These are phyloP conservation scores for Arthroderma uncinatum DNA, from an alignment of 2,329 filamentous ascomycete species.

Conservation along the genomic window DNA sequence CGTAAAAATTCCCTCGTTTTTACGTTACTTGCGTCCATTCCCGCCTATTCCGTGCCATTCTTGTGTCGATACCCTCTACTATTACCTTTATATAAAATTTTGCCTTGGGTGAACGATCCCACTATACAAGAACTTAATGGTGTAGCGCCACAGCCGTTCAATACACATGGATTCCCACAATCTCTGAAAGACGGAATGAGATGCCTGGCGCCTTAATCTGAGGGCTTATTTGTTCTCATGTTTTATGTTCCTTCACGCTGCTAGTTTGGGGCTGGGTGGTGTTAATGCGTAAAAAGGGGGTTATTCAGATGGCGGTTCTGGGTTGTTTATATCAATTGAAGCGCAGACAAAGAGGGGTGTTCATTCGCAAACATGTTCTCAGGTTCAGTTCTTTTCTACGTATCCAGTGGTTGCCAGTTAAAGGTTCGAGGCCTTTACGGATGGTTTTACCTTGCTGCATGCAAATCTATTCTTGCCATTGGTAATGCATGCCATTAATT, in stretches of 20 bases:
- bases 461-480: no score
- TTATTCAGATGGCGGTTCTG: neutral
- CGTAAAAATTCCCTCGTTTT: neutral
- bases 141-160: no score
- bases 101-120: neutral
- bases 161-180: neutral
- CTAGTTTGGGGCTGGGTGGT: neutral
- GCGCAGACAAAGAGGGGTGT: neutral
- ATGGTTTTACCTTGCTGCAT: no score
- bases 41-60: neutral
- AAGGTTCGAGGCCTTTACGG: no score
- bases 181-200: neutral
- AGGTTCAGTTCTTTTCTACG: neutral
- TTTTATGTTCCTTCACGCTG: neutral
- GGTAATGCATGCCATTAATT: no score
- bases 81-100: neutral
- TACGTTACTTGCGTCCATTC: neutral
- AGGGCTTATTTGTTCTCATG: neutral
- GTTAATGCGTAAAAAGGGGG: neutral
- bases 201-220: neutral
- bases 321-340: neutral
- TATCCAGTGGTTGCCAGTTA: conserved; percentile 36
- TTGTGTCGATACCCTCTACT: neutral
- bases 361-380: neutral
- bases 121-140: neutral